Evolutionary conservation across 2,329 filamentous ascomycete genomes (phyloP), one percentile per base, ranked within the genome.

Genomic region (Myriosclerotinia scirpicola): DNA sequence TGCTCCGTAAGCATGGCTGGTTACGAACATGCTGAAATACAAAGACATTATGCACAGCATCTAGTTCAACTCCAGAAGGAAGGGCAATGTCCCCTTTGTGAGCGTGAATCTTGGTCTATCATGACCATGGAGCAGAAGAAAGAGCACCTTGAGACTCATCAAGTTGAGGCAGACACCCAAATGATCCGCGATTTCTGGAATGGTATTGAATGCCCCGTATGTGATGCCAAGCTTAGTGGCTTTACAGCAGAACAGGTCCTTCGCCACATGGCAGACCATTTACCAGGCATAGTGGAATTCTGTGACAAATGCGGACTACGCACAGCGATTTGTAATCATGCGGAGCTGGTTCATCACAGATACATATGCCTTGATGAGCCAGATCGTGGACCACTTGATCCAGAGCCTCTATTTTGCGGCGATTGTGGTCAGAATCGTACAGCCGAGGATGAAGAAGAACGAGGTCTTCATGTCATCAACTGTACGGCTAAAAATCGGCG

Each of bases 1-100:
- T 75, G 74, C 54, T 44, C 61, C 2, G 34, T 42, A 12, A 66
- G 55, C 5, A 71, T 73, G 42, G 50, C 67, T 2, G 61, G 55
- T 11, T 70, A 70, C 38, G 64, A 72, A 9, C 48, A 60, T 5
- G 63, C 71, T 2, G 63, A 70, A 15, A 71, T 68, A 12, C 44
- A 34, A 38, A 58, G 52, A 2, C 73, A 75, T 63, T 71, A 64
- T 40, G 53, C 64, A 46, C 30, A 65, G 34, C 73, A 74, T 64
- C 42, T 52, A 11, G 46, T 73, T 8, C 68, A 69, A n/a, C 52
- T 74, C 8, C 64, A 68, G 14, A 65, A 62, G 15, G 70, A 55
- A 38, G 71, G 71, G 0, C 63, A 65, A 54, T 75, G 74, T 56
- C 71, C 73, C 20, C 65, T 72, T 4, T 75, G 74, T 60, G 71